phyloP scores from a whole-genome alignment of 129 eudicot species.

The Centaurea solstitialis region DNA sequence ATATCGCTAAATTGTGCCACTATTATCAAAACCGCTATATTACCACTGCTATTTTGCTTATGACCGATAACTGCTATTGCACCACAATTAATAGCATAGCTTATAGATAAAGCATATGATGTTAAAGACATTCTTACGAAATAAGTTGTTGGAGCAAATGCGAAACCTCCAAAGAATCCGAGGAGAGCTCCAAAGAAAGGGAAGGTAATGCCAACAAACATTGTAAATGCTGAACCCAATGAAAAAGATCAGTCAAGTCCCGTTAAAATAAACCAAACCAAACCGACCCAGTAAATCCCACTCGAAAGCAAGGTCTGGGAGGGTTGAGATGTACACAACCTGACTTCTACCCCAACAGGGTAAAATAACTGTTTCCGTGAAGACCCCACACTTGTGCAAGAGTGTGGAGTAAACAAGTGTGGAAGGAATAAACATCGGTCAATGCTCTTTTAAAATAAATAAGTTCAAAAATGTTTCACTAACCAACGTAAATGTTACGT shows the following conservation, averaged over 20 bases:
- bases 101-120: background rate
- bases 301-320: background rate
- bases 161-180: conserved; percentile 69
- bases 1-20: too few species aligned
- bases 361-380: background rate
- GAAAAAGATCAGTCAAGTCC: background rate
- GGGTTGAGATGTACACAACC: background rate
- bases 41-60: too few species aligned
- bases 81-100: too few species aligned
- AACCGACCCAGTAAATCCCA: background rate
- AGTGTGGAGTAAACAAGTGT: background rate
- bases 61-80: too few species aligned
- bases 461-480: conserved; percentile 25
- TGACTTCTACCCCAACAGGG: background rate
- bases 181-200: conserved; percentile 71
- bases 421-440: background rate
- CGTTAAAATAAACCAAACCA: background rate
- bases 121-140: conserved; percentile 36
- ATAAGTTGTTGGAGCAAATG: conserved; percentile 75
- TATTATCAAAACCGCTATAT: too few species aligned
- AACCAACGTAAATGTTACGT: conserved; percentile 59
- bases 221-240: conserved; percentile 54
- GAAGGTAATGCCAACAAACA: conserved; percentile 60
- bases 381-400: background rate
- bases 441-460: background rate